phyloP scores from a whole-genome alignment of 2,329 filamentous ascomycete genomes.

The Ophiognomonia clavigignenti-juglandacearum region DNA sequence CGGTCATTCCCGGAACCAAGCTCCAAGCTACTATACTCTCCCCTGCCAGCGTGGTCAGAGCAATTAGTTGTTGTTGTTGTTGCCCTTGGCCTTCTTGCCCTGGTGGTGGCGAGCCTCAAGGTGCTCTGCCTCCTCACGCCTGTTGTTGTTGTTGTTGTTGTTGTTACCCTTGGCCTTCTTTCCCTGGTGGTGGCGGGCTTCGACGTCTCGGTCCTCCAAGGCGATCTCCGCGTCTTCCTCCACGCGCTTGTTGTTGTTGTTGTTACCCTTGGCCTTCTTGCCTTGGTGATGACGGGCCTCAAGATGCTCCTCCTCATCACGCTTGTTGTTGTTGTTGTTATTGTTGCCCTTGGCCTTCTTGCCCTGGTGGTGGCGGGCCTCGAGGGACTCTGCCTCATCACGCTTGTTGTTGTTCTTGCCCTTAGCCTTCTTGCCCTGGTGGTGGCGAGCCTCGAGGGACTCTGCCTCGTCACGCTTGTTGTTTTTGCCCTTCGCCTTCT shows the following conservation, averaged over 20 bases:
- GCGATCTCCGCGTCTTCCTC: not conserved
- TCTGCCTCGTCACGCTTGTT: constrained; percentile 17
- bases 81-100: constrained; percentile 7
- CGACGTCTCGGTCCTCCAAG: constrained; percentile 2
- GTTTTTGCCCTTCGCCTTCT: constrained; percentile 10
- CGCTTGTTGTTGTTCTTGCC: constrained; percentile 1
- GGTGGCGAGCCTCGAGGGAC: constrained; percentile 3
- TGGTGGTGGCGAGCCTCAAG: constrained; percentile 12
- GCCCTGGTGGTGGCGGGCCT: not conserved
- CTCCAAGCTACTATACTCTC: no score
- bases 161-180: constrained; percentile 12
- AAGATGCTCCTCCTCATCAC: constrained; percentile 15
- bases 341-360: constrained; percentile 10
- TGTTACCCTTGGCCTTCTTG: not conserved
- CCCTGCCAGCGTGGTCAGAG: no score
- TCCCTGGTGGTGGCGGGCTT: constrained; percentile 11
- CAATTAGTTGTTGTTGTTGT: no score
- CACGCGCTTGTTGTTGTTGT: not conserved
- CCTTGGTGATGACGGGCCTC: constrained; percentile 3
- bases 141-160: no score
- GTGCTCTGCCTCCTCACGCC: constrained; percentile 3
- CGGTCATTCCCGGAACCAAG: no score
- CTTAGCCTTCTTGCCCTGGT: constrained; percentile 14
- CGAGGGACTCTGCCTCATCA: not conserved
- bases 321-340: no score